phyloP scores from a whole-genome alignment of 441 rosid species.

The Mallotus repandus region DNA sequence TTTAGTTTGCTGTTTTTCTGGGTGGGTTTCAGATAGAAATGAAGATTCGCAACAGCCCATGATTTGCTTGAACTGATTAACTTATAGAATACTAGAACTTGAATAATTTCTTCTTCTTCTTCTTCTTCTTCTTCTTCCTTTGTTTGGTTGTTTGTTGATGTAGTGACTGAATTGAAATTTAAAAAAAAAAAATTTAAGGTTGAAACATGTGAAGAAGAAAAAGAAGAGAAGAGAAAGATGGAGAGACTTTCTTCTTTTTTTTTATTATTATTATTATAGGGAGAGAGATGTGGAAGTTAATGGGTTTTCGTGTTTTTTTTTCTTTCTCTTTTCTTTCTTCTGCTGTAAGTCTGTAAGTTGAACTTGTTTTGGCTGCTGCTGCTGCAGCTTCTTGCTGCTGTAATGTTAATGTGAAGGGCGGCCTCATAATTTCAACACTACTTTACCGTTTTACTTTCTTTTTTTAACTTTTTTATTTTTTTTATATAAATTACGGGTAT shows the following conservation, averaged over 20 bases:
- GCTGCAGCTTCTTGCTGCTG: neutral
- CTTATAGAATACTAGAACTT: too few species aligned
- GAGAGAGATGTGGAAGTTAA: too few species aligned
- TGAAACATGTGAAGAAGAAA: slow-evolving; percentile 6
- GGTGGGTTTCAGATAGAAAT: slow-evolving; percentile 39
- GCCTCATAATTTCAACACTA: too few species aligned
- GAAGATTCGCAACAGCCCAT: slow-evolving; percentile 92
- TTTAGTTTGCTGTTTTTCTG: slow-evolving; percentile 33
- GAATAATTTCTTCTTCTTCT: too few species aligned
- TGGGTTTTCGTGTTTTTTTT: too few species aligned
- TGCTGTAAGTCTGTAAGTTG: neutral
- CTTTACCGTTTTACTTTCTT: too few species aligned
- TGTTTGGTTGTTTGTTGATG: too few species aligned
- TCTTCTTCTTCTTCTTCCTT: too few species aligned
- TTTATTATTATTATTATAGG: too few species aligned
- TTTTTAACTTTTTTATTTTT: too few species aligned
- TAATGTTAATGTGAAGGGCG: neutral
- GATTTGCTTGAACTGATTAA: neutral
- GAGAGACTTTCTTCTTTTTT: neutral
- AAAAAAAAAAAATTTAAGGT: slow-evolving; percentile 6
- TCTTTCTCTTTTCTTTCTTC: neutral
- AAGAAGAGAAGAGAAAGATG: neutral
- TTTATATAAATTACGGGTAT: too few species aligned
- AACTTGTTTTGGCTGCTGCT: neutral
- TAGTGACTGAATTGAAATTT: too few species aligned